Conservation (phyloP, 192 early-diverging fungal species). For the Coemansia asiatica region DNA sequence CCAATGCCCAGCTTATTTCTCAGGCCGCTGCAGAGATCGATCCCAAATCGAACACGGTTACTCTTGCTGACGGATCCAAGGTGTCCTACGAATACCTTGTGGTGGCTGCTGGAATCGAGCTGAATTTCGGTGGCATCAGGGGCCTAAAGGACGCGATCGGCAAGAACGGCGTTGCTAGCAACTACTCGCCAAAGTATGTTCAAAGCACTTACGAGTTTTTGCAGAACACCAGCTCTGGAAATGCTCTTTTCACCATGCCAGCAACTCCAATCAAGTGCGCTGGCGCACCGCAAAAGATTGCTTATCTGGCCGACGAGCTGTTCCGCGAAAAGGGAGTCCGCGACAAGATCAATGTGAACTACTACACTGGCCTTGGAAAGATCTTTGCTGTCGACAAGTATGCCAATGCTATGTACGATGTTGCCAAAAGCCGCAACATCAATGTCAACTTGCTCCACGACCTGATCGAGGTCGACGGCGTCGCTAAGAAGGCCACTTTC, state of each 20-base stretch:
- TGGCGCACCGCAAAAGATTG: constrained; percentile 86
- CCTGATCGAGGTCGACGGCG: constrained; percentile 65
- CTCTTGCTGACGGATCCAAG: constrained; percentile 62
- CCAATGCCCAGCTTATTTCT: constrained; percentile 72
- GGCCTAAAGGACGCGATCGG: constrained; percentile 72
- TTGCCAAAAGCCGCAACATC: constrained; percentile 69
- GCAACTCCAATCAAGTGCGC: constrained; percentile 86
- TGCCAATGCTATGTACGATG: constrained; percentile 64
- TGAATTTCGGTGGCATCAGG: constrained; percentile 75
- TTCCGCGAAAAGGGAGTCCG: constrained; percentile 73
- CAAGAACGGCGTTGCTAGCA: constrained; percentile 80
- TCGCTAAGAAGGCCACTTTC: constrained; percentile 73
- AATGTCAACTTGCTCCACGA: constrained; percentile 71
- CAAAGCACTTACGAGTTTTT: constrained; percentile 74
- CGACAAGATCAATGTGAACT: constrained; percentile 65
- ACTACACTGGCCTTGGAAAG: constrained; percentile 80
- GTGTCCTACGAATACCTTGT: constrained; percentile 68
- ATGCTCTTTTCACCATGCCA: constrained; percentile 86
- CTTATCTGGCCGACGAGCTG: constrained; percentile 81
- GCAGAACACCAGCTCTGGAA: constrained; percentile 56
- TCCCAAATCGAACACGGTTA: constrained; percentile 69
- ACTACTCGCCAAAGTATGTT: constrained; percentile 75
- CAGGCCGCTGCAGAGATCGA: constrained; percentile 68
- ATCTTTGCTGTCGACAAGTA: constrained; percentile 88
- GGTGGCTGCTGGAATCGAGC: constrained; percentile 75